Percentiles rank a stretch among this genome's conserved stretches.
These are phyloP conservation scores for Volvox reticuliferus DNA, from an alignment of 139 green algal genomes.

Conservation along the genomic window DNA sequence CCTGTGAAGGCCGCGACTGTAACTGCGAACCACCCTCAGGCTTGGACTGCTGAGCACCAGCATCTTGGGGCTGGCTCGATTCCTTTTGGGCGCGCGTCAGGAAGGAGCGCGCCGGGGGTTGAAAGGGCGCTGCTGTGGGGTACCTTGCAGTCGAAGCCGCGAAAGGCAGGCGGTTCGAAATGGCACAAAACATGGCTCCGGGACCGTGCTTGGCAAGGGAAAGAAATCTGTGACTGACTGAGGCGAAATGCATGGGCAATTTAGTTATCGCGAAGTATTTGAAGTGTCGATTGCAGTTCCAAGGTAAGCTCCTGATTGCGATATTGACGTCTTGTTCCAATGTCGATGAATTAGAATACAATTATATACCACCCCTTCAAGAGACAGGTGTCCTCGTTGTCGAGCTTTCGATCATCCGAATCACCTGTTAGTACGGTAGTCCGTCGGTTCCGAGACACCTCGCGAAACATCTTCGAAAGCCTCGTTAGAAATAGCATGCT, in stretches of 20 bases:
- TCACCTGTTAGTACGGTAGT: not conserved
- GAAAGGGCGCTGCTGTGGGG: too few species aligned
- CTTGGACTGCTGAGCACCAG: not conserved
- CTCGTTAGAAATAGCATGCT: not conserved
- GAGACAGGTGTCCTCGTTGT: not conserved
- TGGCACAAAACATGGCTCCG: constrained; percentile 15
- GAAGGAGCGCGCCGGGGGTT: not conserved
- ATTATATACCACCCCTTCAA: not conserved
- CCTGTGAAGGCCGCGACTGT: not conserved
- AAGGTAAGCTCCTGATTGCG: too few species aligned
- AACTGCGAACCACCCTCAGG: not conserved
- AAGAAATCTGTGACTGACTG: not conserved
- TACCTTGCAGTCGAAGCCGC: not conserved
- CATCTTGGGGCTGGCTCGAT: not conserved
- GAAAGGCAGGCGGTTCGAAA: not conserved
- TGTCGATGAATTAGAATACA: not conserved
- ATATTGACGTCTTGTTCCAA: not conserved
- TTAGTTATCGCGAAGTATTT: not conserved
- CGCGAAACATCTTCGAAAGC: not conserved
- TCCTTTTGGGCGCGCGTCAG: constrained; percentile 23
- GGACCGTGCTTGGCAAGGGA: not conserved
- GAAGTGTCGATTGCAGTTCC: not conserved
- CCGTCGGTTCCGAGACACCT: not conserved
- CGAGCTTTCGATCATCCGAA: not conserved
- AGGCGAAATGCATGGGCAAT: not conserved